A percentile compares a stretch with the other conserved stretches of the same genome.
Conservation (phyloP, 345 rosid species). For the Populus deltoides region DNA sequence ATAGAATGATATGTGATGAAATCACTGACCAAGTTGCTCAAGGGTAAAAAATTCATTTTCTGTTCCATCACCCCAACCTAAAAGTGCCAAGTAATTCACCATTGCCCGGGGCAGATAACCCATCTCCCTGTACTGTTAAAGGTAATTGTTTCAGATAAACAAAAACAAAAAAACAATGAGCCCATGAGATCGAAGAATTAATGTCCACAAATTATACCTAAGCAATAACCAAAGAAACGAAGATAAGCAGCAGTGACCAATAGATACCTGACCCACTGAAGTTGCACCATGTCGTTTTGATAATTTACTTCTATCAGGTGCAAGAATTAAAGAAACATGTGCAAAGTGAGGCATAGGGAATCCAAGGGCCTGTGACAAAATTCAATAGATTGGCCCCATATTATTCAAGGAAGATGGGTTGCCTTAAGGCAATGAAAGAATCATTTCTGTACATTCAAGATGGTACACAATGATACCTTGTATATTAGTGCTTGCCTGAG, state of each 20-base stretch:
- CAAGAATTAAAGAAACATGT: constrained; percentile 90
- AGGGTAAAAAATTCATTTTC: constrained; percentile 91
- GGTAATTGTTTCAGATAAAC: not conserved
- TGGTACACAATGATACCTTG: constrained; percentile 45
- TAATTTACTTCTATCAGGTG: constrained; percentile 90
- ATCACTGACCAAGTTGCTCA: constrained; percentile 66
- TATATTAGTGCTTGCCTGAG: constrained; percentile 89
- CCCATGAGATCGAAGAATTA: constrained; percentile 4
- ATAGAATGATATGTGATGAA: not conserved
- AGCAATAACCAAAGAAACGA: constrained; percentile 3
- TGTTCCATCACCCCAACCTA: constrained; percentile 99
- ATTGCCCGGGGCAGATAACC: constrained; percentile 89
- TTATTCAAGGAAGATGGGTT: constrained; percentile 10
- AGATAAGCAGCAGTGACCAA: constrained; percentile 11
- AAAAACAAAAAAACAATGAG: not conserved
- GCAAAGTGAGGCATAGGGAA: constrained; percentile 86
- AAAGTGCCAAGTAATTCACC: constrained; percentile 89
- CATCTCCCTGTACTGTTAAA: constrained; percentile 80
- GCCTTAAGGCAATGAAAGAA: constrained; percentile 3
- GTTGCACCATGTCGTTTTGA: constrained; percentile 97
- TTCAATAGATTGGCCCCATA: constrained; percentile 1
- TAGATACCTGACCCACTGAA: constrained; percentile 85
- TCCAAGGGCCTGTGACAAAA: constrained; percentile 70
- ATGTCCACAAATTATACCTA: not conserved
- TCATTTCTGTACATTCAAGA: not conserved